Percentiles rank a stretch among this genome's conserved stretches.
Evolutionary conservation across 768 basidiomycete genomes (phyloP).

Genomic region (Russula brevipes): DNA sequence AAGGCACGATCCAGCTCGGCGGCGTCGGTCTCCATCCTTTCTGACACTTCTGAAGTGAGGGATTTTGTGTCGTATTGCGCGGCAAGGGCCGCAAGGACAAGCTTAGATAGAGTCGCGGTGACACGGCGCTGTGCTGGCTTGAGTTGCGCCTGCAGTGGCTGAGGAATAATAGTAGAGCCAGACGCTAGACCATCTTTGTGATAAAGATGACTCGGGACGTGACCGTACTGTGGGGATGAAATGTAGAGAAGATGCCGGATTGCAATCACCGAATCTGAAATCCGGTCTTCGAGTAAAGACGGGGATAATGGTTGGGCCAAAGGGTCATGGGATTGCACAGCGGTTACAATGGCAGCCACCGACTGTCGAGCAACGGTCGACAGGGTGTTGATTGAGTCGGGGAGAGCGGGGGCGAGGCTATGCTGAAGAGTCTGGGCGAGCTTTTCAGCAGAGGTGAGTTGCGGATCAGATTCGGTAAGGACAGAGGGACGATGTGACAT

Average conservation of each 20-base stretch:
- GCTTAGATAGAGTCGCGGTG: constrained; percentile 81
- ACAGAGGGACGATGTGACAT: neutral
- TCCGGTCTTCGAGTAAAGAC: constrained; percentile 54
- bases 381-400: constrained; percentile 57
- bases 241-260: constrained; percentile 75
- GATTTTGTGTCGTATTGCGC: constrained; percentile 75
- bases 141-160: constrained; percentile 47
- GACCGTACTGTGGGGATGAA: constrained; percentile 52
- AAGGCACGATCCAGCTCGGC: constrained; percentile 71
- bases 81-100: constrained; percentile 87
- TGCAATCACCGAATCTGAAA: constrained; percentile 58
- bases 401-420: constrained; percentile 50
- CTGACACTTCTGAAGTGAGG: constrained; percentile 54
- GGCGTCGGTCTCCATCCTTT: constrained; percentile 70
- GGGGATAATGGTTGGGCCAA: constrained; percentile 51
- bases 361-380: constrained; percentile 52
- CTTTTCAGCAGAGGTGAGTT: constrained; percentile 62
- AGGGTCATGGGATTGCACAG: constrained; percentile 44
- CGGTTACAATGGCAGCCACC: constrained; percentile 59
- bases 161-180: constrained; percentile 28
- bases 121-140: constrained; percentile 83
- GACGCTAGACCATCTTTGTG: constrained; percentile 8
- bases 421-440: constrained; percentile 63
- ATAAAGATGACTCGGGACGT: constrained; percentile 43
- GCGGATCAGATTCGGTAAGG: constrained; percentile 28